Evolutionary conservation across 495 filamentous ascomycete species (phyloP).

Genomic region (Aspergillus wentii): DNA sequence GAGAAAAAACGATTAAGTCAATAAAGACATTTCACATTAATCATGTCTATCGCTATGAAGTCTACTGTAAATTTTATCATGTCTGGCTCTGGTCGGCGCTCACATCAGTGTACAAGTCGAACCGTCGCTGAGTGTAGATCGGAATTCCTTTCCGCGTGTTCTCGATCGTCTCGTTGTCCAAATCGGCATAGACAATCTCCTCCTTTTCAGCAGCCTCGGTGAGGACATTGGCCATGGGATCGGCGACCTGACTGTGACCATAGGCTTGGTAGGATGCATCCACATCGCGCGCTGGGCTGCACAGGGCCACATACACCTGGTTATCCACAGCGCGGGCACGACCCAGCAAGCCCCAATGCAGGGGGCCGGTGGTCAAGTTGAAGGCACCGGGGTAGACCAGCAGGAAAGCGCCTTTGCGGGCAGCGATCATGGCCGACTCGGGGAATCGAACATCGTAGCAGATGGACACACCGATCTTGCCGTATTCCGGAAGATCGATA

Average conservation of each 20-base stretch:
- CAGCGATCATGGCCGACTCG: slow-evolving; percentile 86
- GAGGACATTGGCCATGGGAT: slow-evolving; percentile 83
- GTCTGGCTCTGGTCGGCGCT: no score
- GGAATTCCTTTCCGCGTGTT: slow-evolving; percentile 81
- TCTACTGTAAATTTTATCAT: no score
- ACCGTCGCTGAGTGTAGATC: slow-evolving; percentile 76
- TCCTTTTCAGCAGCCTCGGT: slow-evolving; percentile 69
- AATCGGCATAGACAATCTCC: slow-evolving; percentile 69
- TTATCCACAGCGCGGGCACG: slow-evolving; percentile 88
- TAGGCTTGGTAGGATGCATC: slow-evolving; percentile 78
- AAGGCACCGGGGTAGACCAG: slow-evolving; percentile 94
- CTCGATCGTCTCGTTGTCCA: slow-evolving; percentile 67
- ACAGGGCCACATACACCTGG: slow-evolving; percentile 89
- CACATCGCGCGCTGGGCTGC: slow-evolving; percentile 83
- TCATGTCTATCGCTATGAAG: no score
- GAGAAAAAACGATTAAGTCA: no score
- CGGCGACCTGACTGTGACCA: slow-evolving; percentile 83
- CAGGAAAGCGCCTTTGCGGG: slow-evolving; percentile 74
- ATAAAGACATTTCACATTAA: no score
- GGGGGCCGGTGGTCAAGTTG: slow-evolving; percentile 83
- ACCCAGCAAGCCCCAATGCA: slow-evolving; percentile 86
- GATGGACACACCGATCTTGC: slow-evolving; percentile 78
- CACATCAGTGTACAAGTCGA: slow-evolving; percentile 95
- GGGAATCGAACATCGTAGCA: slow-evolving; percentile 98
- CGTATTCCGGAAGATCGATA: slow-evolving; percentile 80